Percentiles rank a stretch among this genome's conserved stretches.
Conservation (phyloP, 306 rosid genomes). For the Rosa chinensis region DNA sequence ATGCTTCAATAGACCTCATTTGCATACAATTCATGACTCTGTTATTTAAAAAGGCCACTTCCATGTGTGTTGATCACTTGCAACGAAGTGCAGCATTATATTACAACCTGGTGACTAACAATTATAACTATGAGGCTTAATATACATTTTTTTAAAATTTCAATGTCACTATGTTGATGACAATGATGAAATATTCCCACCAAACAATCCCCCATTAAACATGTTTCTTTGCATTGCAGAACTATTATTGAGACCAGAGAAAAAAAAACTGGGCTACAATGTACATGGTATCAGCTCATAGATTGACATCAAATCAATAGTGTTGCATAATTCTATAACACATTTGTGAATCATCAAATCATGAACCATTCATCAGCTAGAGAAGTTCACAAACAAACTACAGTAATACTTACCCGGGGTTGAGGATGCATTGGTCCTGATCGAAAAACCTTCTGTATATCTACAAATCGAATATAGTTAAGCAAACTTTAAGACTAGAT, state of each 20-base stretch:
- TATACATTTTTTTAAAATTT: background rate
- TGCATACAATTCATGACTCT: background rate
- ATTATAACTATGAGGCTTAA: background rate
- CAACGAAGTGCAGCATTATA: background rate
- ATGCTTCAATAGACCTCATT: background rate
- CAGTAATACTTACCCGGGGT: slow-evolving; percentile 62
- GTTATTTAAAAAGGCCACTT: background rate
- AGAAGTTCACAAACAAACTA: background rate
- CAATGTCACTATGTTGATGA: background rate
- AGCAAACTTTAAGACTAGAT: slow-evolving; percentile 28
- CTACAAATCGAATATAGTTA: slow-evolving; percentile 51
- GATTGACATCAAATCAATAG: background rate
- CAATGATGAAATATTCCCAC: background rate
- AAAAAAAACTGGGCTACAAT: background rate
- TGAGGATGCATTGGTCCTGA: slow-evolving; percentile 79
- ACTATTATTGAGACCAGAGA: background rate
- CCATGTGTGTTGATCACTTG: background rate
- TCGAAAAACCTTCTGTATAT: slow-evolving; percentile 89
- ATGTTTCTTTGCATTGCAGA: background rate
- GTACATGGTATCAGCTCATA: background rate
- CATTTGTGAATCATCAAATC: background rate
- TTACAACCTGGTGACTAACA: background rate
- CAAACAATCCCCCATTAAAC: background rate
- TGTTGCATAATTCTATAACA: background rate
- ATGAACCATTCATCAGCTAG: slow-evolving; percentile 1